These are phyloP conservation scores for Eucalyptus tenuipes DNA, from an alignment of 345 rosid species.

Conservation along the genomic window DNA sequence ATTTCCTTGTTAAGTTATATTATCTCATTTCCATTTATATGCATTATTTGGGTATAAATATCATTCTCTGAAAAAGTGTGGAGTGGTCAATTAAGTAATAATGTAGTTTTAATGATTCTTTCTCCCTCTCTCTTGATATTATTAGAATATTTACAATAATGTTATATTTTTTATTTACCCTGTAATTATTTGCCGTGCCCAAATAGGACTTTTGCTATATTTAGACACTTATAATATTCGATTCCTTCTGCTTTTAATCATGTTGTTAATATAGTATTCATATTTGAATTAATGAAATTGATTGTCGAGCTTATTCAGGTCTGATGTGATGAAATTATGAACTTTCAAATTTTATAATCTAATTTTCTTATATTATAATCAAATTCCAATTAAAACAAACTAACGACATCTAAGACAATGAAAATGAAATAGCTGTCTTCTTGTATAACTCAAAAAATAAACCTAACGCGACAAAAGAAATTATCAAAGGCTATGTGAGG, in stretches of 20 bases:
- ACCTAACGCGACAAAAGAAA: background rate
- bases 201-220: background rate
- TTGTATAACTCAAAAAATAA: background rate
- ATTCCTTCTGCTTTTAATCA: background rate
- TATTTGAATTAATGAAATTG: background rate
- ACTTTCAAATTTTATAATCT: background rate
- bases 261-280: background rate
- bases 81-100: background rate
- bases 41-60: background rate
- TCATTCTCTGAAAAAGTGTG: background rate
- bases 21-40: background rate
- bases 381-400: background rate
- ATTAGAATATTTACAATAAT: background rate
- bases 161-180: background rate
- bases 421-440: background rate
- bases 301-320: background rate
- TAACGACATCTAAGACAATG: background rate
- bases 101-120: background rate
- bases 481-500: background rate
- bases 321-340: background rate
- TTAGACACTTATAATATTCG: background rate
- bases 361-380: background rate
- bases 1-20: background rate
- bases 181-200: background rate
- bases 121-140: background rate